These are phyloP conservation scores for Ogataea parapolymorpha DNA, from an alignment of 805 yeast genomes.

Conservation along the genomic window DNA sequence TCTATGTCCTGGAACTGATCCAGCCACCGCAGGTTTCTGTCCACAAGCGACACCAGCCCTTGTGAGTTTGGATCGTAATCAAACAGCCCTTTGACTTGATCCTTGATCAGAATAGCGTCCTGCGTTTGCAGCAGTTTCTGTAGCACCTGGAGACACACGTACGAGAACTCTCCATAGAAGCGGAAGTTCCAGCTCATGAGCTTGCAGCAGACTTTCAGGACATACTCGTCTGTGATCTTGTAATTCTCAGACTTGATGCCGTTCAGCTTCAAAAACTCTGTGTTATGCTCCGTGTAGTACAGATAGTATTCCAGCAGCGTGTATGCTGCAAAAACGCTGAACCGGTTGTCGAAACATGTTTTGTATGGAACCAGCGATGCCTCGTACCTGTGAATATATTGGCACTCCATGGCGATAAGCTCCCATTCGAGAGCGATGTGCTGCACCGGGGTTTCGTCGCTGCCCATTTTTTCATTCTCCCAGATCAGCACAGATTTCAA, in stretches of 20 bases:
- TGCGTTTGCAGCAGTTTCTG: slow-evolving; percentile 37
- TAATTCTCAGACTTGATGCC: slow-evolving; percentile 18
- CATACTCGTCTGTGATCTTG: slow-evolving; percentile 32
- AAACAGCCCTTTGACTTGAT: slow-evolving; percentile 39
- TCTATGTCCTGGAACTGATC: slow-evolving; percentile 24
- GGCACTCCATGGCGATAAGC: slow-evolving; percentile 55
- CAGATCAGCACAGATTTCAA: slow-evolving; percentile 72
- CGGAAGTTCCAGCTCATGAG: slow-evolving; percentile 60
- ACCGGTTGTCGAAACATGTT: slow-evolving; percentile 53
- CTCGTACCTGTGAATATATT: slow-evolving; percentile 45
- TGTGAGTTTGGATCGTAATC: slow-evolving; percentile 17
- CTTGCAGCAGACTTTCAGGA: slow-evolving; percentile 43
- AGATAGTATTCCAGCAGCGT: slow-evolving; percentile 46
- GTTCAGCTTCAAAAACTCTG: slow-evolving; percentile 26
- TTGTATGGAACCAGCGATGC: slow-evolving; percentile 51
- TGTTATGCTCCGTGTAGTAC: slow-evolving; percentile 19
- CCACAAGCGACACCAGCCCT: slow-evolving; percentile 24
- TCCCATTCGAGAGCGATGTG: slow-evolving; percentile 76
- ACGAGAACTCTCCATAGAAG: slow-evolving; percentile 57
- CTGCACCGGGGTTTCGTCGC: slow-evolving; percentile 29
- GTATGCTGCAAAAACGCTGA: slow-evolving; percentile 57
- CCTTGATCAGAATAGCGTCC: slow-evolving; percentile 39
- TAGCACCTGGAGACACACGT: slow-evolving; percentile 39
- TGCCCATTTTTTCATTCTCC: slow-evolving; percentile 30
- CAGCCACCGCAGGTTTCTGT: slow-evolving; percentile 29